These are phyloP conservation scores for Penicillium lividum DNA, from an alignment of 495 filamentous ascomycete species.

Conservation along the genomic window DNA sequence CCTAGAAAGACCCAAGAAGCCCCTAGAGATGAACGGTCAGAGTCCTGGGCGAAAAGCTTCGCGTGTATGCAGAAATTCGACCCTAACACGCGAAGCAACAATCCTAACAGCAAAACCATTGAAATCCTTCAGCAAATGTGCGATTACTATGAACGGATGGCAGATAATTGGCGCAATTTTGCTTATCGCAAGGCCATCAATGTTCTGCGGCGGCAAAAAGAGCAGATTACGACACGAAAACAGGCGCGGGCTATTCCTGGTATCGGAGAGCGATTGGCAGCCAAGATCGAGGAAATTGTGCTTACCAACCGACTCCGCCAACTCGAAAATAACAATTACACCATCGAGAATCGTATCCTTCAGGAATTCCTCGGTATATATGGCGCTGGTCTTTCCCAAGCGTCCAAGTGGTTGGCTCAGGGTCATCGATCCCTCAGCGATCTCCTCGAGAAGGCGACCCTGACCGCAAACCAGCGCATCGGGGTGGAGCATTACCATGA, in stretches of 20 bases:
- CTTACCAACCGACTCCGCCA: conserved; percentile 71
- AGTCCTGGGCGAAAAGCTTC: conserved; percentile 56
- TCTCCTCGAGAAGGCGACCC: conserved; percentile 58
- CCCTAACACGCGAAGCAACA: conserved; percentile 33
- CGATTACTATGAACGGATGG: conserved; percentile 71
- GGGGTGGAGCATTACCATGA: conserved; percentile 84
- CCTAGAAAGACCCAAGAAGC: conserved; percentile 23
- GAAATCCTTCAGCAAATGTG: conserved; percentile 79
- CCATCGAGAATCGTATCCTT: conserved; percentile 64
- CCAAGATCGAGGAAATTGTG: conserved; percentile 91
- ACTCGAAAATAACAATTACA: conserved; percentile 65
- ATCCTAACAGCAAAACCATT: conserved; percentile 76
- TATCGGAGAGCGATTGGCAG: conserved; percentile 75
- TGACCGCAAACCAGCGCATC: conserved; percentile 74
- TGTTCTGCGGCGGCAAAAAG: conserved; percentile 65
- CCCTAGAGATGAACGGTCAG: neutral
- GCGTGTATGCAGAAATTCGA: conserved; percentile 68
- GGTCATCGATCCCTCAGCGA: conserved; percentile 78
- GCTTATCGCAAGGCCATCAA: conserved; percentile 82
- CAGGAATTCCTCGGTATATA: conserved; percentile 77
- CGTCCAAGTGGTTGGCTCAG: conserved; percentile 74
- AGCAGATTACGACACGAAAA: conserved; percentile 64
- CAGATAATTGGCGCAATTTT: conserved; percentile 77
- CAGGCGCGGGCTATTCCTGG: conserved; percentile 69
- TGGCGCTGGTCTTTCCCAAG: conserved; percentile 70